A percentile compares a stretch with the other conserved stretches of the same genome.
phyloP scores from a whole-genome alignment of 768 basidiomycete species.

The Gymnopilus junonius region DNA sequence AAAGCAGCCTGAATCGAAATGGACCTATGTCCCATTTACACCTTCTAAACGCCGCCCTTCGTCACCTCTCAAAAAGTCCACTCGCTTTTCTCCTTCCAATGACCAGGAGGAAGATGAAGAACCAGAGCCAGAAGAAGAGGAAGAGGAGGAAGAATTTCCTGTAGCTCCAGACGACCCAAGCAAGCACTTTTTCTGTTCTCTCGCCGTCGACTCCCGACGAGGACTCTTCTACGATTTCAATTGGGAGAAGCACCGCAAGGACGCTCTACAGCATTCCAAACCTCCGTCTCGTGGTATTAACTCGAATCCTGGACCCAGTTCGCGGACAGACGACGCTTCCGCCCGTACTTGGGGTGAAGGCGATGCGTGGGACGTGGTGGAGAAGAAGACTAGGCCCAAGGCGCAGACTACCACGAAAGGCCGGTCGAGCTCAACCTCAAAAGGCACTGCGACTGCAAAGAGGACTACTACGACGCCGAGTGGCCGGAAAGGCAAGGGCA shows the following conservation, averaged over 20 bases:
- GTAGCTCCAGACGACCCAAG: constrained; percentile 19
- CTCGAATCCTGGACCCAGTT: constrained; percentile 19
- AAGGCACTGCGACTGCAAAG: constrained; percentile 17
- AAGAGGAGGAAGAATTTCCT: constrained; percentile 21
- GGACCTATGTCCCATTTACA: constrained; percentile 17
- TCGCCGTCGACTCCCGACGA: constrained; percentile 59
- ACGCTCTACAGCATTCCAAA: constrained; percentile 36
- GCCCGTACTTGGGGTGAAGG: constrained; percentile 42
- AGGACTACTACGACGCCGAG: too few relatives aligned
- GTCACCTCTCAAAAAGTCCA: constrained; percentile 28
- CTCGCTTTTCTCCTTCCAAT: constrained; percentile 11
- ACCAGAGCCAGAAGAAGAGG: constrained; percentile 25
- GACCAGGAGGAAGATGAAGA: constrained; percentile 17
- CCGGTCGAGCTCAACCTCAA: not conserved
- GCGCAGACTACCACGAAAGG: not conserved
- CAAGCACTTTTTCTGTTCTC: constrained; percentile 55
- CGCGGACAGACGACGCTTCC: constrained; percentile 24
- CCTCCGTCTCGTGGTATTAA: constrained; percentile 29
- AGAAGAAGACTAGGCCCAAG: constrained; percentile 17
- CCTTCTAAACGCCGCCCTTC: constrained; percentile 20
- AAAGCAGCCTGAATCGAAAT: constrained; percentile 16
- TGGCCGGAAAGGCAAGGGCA: constrained; percentile 4
- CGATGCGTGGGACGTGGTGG: constrained; percentile 50
- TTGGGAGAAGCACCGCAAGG: constrained; percentile 55
- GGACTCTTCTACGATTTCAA: constrained; percentile 66